Conservation (phyloP, 208 protist species). For the Giardia duodenalis region DNA sequence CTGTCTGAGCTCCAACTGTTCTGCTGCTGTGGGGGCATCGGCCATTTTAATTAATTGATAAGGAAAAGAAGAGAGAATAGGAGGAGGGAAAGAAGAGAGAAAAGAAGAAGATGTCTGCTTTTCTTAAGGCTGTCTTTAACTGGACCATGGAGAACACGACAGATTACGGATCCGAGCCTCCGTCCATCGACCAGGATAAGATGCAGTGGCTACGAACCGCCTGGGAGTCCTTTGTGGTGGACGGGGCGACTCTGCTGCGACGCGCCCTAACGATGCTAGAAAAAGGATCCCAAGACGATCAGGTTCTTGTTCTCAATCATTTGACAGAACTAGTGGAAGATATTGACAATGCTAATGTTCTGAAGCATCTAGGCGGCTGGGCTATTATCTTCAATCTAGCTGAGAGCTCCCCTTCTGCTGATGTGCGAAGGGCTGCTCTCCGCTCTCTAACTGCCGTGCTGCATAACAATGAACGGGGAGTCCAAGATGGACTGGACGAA, state of each 20-base stretch:
- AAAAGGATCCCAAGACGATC: not conserved
- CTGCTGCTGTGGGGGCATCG: no score
- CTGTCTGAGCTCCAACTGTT: not conserved
- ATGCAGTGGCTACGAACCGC: not conserved
- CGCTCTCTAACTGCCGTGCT: not conserved
- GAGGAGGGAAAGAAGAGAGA: no score
- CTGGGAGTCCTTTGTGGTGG: not conserved
- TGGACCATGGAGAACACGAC: not conserved
- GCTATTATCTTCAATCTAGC: not conserved
- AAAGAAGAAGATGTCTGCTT: not conserved
- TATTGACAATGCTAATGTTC: constrained; percentile 18
- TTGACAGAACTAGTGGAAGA: not conserved
- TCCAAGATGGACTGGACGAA: not conserved
- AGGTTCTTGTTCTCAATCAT: not conserved
- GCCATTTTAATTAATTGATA: no score
- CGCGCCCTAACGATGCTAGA: not conserved
- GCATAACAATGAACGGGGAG: not conserved
- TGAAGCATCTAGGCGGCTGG: not conserved
- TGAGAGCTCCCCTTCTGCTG: not conserved
- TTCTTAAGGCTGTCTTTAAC: not conserved
- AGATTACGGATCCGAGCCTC: not conserved
- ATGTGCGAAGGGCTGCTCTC: not conserved
- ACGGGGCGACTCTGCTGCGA: not conserved
- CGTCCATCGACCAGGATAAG: not conserved
- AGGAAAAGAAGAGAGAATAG: no score